A percentile compares a stretch with the other conserved stretches of the same genome.
phyloP scores from a whole-genome alignment of 140 eudicot species.

The Erigeron philadelphicus region DNA sequence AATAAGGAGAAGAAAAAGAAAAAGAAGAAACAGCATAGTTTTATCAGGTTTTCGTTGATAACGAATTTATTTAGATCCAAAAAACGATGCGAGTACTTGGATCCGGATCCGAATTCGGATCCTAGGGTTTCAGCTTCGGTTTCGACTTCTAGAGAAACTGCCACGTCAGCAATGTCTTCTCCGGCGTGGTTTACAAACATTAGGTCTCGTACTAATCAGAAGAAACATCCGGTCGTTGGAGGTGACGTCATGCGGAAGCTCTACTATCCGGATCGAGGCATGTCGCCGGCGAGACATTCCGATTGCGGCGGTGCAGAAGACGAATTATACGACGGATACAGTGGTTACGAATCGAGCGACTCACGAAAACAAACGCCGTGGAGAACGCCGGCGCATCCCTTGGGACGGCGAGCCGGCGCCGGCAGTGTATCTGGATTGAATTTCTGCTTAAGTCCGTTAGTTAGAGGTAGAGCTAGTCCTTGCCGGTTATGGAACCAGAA shows the following conservation, averaged over 20 bases:
- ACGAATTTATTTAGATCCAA: constrained; percentile 50
- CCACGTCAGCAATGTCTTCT: constrained; percentile 34
- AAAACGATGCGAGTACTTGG: not conserved
- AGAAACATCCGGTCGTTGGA: constrained; percentile 31
- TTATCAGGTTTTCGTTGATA: constrained; percentile 35
- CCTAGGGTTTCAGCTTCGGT: constrained; percentile 25
- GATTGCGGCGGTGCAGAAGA: constrained; percentile 39
- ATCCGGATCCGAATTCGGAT: constrained; percentile 25
- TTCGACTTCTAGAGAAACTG: constrained; percentile 26
- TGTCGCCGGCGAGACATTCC: constrained; percentile 68
- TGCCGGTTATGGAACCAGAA: constrained; percentile 54
- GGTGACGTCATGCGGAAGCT: constrained; percentile 19
- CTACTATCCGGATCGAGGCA: constrained; percentile 46
- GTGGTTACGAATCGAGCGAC: constrained; percentile 43
- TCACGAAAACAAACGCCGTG: constrained; percentile 57
- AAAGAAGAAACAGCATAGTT: constrained; percentile 27
- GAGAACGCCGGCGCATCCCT: constrained; percentile 30
- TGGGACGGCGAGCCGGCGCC: constrained; percentile 18
- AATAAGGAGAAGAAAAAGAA: not conserved
- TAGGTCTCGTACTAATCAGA: constrained; percentile 30
- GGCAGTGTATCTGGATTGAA: constrained; percentile 37
- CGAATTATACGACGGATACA: constrained; percentile 37
- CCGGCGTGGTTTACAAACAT: constrained; percentile 49
- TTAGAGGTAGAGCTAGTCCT: constrained; percentile 78
- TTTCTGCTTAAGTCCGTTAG: constrained; percentile 78